Evolutionary conservation across 1,284 basidiomycete species (phyloP).

Genomic region (Irpex lacteus): DNA sequence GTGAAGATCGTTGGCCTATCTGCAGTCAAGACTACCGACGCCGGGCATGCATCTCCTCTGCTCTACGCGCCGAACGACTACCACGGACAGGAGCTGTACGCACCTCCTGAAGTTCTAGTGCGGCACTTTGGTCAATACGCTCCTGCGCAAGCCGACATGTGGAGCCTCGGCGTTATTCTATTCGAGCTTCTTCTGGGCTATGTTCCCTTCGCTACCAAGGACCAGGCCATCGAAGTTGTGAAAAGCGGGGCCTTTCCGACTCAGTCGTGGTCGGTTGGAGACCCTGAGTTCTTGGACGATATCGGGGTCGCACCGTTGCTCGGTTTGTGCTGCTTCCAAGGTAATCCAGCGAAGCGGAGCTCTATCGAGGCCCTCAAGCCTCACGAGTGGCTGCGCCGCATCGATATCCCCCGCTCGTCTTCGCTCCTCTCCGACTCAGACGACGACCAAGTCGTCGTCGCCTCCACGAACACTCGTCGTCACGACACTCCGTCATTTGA

Average conservation of each 20-base stretch:
- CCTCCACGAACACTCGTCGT: too few relatives aligned
- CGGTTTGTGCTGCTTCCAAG: background rate
- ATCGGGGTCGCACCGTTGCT: background rate
- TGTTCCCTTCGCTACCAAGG: background rate
- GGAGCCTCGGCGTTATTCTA: background rate
- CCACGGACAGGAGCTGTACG: background rate
- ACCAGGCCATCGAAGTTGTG: background rate
- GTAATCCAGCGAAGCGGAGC: background rate
- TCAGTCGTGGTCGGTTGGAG: background rate
- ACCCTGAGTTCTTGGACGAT: background rate
- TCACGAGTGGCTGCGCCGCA: background rate
- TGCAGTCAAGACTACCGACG: background rate
- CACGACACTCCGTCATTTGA: too few relatives aligned
- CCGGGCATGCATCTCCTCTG: background rate
- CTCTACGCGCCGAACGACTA: background rate
- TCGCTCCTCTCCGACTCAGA: too few relatives aligned
- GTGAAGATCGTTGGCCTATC: background rate
- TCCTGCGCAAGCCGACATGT: background rate
- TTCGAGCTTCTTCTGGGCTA: background rate
- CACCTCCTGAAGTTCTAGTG: background rate
- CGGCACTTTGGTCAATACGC: background rate
- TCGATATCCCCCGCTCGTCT: too few relatives aligned
- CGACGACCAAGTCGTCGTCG: too few relatives aligned
- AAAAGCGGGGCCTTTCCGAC: background rate
- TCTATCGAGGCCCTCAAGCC: background rate